These are phyloP conservation scores for Alternaria tenuissima DNA, from an alignment of 2,329 filamentous ascomycete genomes.

Conservation along the genomic window DNA sequence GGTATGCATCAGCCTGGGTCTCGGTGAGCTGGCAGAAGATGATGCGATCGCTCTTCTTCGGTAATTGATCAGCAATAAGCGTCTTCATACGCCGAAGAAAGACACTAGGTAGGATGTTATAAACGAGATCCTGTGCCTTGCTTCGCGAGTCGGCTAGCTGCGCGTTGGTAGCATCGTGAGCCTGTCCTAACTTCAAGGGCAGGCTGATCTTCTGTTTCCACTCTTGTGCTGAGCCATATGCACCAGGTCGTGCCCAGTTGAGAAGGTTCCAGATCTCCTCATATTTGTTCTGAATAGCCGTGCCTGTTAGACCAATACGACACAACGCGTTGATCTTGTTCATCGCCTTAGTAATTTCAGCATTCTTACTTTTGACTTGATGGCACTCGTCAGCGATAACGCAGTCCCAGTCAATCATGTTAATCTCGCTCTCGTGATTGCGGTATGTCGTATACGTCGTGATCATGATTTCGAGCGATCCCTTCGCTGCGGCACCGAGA, in stretches of 20 bases:
- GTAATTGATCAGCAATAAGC: slow-evolving; percentile 88
- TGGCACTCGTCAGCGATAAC: slow-evolving; percentile 96
- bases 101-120: slow-evolving; percentile 87
- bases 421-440: slow-evolving; percentile 78
- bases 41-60: slow-evolving; percentile 92
- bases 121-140: slow-evolving; percentile 83
- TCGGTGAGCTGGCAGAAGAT: slow-evolving; percentile 93
- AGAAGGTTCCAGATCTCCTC: slow-evolving; percentile 95
- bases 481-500: slow-evolving; percentile 75
- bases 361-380: slow-evolving; percentile 78
- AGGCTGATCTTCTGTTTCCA: slow-evolving; percentile 82
- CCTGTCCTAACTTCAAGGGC: slow-evolving; percentile 86
- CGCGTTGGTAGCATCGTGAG: slow-evolving; percentile 84
- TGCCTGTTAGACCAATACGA: slow-evolving; percentile 91
- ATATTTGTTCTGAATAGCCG: slow-evolving; percentile 97
- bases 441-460: slow-evolving; percentile 92
- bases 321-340: slow-evolving; percentile 90
- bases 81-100: slow-evolving; percentile 94
- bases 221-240: slow-evolving; percentile 70
- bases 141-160: slow-evolving; percentile 83
- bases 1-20: slow-evolving; percentile 82
- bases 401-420: slow-evolving; percentile 90
- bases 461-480: slow-evolving; percentile 87
- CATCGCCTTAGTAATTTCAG: slow-evolving; percentile 85
- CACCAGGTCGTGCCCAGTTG: slow-evolving; percentile 93